Conservation (phyloP, 805 yeast genomes). For the Diddensiella caesifluorescens region DNA sequence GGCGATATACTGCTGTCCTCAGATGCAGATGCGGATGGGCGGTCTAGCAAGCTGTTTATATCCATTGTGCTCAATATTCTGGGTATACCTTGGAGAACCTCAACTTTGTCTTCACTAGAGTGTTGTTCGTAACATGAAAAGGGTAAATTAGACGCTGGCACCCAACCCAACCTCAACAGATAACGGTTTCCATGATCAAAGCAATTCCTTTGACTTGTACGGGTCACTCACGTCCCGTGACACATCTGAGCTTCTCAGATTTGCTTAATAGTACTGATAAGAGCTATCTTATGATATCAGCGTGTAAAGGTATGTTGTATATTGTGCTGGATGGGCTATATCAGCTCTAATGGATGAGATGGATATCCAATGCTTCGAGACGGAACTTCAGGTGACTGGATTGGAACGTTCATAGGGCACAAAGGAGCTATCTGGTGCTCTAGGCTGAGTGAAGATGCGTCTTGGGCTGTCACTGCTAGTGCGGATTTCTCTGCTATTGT, state of each 20-base stretch:
- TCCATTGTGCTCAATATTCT: constrained; percentile 12
- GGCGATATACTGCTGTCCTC: constrained; percentile 3
- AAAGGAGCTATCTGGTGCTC: constrained; percentile 34
- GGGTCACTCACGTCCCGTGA: constrained; percentile 34
- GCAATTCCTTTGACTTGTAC: constrained; percentile 33
- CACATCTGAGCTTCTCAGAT: constrained; percentile 29
- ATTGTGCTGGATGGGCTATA: too few species aligned
- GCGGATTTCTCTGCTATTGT: constrained; percentile 32
- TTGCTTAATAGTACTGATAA: constrained; percentile 9
- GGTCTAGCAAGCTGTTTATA: constrained; percentile 16
- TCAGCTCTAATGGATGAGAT: too few species aligned
- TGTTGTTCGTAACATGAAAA: too few species aligned
- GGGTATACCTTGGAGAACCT: not conserved
- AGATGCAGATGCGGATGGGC: constrained; percentile 7
- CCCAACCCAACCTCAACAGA: too few species aligned
- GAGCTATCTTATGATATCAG: constrained; percentile 27
- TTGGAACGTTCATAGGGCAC: constrained; percentile 34
- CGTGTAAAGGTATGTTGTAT: constrained; percentile 30
- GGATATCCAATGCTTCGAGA: constrained; percentile 33
- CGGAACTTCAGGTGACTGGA: constrained; percentile 35
- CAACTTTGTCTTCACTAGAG: not conserved
- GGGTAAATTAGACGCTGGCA: too few species aligned
- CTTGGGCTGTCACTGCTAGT: constrained; percentile 28
- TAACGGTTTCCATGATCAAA: too few species aligned
- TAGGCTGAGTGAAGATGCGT: constrained; percentile 23